Evolutionary conservation across 2,329 filamentous ascomycete genomes (phyloP), one percentile per base, ranked within the genome.

Genomic region (Epichloe coenophiala): DNA sequence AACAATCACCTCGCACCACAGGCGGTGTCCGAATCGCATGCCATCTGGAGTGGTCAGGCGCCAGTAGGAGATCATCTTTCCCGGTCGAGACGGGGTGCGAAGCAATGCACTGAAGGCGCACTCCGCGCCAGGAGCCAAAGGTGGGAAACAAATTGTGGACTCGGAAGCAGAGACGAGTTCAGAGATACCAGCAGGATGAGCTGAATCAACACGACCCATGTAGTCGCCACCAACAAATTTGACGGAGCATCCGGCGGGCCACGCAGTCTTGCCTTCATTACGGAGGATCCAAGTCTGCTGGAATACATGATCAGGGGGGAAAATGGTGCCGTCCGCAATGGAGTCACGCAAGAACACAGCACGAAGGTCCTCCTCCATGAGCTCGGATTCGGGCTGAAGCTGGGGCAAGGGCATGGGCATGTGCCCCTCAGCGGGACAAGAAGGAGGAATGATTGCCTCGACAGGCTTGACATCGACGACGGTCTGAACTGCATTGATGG

Each of bases 1-100:
- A 57, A 96, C 88, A 47, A 80, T 78, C 55, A 98, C 80, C 57
- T 97, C 89, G 63, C 91, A 96, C 91, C 91, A 98, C 45, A 98
- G 75, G 61, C 89, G 86, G 71, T 96, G 87, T 39, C 93, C 93
- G 57, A 97, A 96, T 56, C 88, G 85, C 56, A 77, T 73, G 23
- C 90, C 90, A 51, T 88, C 82, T 7, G 81, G 76, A 53, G 87
- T 82, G 59, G 90, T 94, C 57, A 98, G 73, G 55, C 91, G 89
- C 93, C 93, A 98, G 76, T 96, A 96, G 2, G 93, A 97, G 61
- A 95, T 93, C 53, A 83, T 76, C 66, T 84, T 86, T 50, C 91
- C 90, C 50, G 80, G 70, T 46, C 86, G 85, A 48, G 73, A 68
- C 15, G 91, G 89, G 17, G 88, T 87, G 66, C 88, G 88, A 66